These are phyloP conservation scores for Priceomyces carsonii DNA, from an alignment of 805 yeast genomes.

Conservation along the genomic window DNA sequence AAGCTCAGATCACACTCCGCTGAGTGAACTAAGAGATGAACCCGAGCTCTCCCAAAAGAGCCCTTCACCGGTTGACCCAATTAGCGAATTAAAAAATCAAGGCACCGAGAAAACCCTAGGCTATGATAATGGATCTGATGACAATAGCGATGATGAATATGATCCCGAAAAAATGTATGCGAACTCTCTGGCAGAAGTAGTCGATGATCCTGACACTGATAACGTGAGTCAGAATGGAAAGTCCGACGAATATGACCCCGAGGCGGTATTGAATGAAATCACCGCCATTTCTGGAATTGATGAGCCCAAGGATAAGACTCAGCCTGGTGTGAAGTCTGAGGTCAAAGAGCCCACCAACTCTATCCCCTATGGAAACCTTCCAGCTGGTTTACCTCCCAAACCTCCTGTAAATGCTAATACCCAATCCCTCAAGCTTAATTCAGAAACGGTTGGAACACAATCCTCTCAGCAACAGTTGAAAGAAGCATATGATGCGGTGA, in stretches of 20 bases:
- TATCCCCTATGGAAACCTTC: conserved; percentile 10
- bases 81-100: background rate
- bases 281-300: conserved; percentile 2
- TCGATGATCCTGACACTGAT: conserved; percentile 8
- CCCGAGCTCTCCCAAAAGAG: background rate
- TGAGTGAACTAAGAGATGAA: background rate
- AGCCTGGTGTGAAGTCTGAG: conserved; percentile 6
- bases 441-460: conserved; percentile 5
- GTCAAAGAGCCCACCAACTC: conserved; percentile 14
- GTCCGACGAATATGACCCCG: conserved; percentile 33
- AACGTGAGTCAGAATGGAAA: conserved; percentile 21
- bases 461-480: conserved; percentile 21
- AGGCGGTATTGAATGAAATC: conserved; percentile 12
- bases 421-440: conserved; percentile 4
- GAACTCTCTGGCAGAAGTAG: conserved; percentile 1
- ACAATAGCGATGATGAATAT: conserved; percentile 9
- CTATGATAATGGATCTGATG: background rate
- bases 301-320: conserved; percentile 7
- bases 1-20: no score
- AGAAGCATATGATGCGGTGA: conserved; percentile 37
- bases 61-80: background rate
- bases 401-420: conserved; percentile 22
- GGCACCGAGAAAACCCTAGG: background rate
- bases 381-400: conserved; percentile 29
- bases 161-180: conserved; percentile 9